A percentile compares a stretch with the other conserved stretches of the same genome.
Conservation (phyloP, 768 basidiomycete genomes). For the Suillus lakei region DNA sequence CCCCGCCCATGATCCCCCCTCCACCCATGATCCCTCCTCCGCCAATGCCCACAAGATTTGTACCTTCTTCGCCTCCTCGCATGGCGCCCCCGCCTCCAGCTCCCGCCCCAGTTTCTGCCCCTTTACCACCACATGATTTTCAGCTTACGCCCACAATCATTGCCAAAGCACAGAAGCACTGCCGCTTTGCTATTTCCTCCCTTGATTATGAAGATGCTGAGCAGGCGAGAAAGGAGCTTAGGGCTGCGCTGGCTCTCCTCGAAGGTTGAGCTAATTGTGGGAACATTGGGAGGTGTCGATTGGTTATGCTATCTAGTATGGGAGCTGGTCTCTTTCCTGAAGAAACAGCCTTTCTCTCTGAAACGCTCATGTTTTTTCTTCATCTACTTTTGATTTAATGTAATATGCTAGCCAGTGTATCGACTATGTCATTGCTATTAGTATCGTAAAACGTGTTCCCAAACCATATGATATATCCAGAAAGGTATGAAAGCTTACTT, state of each 20-base stretch:
- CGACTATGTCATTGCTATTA: neutral
- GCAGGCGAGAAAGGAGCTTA: constrained; percentile 84
- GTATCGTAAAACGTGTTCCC: neutral
- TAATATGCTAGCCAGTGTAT: neutral
- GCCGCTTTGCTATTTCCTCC: constrained; percentile 91
- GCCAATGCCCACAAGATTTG: constrained; percentile 15
- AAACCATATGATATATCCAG: neutral
- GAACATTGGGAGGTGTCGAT: neutral
- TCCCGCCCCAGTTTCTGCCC: constrained; percentile 17
- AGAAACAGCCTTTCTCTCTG: neutral
- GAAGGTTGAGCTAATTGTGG: constrained; percentile 48
- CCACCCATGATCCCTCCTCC: constrained; percentile 23
- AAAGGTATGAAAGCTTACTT: constrained; percentile 1
- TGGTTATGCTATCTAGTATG: neutral
- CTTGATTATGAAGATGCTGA: constrained; percentile 94
- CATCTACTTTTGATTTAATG: neutral
- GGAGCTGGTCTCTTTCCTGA: neutral
- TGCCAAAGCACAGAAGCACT: constrained; percentile 86
- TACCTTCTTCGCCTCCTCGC: constrained; percentile 10
- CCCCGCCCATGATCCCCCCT: constrained; percentile 2
- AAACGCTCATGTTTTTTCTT: constrained; percentile 1
- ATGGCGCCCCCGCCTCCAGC: constrained; percentile 23
- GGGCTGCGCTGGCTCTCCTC: constrained; percentile 70
- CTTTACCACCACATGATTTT: constrained; percentile 20
- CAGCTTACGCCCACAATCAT: constrained; percentile 71